These are phyloP conservation scores for Cyclotella cryptica DNA, from an alignment of 108 stramenopile genomes.

Conservation along the genomic window DNA sequence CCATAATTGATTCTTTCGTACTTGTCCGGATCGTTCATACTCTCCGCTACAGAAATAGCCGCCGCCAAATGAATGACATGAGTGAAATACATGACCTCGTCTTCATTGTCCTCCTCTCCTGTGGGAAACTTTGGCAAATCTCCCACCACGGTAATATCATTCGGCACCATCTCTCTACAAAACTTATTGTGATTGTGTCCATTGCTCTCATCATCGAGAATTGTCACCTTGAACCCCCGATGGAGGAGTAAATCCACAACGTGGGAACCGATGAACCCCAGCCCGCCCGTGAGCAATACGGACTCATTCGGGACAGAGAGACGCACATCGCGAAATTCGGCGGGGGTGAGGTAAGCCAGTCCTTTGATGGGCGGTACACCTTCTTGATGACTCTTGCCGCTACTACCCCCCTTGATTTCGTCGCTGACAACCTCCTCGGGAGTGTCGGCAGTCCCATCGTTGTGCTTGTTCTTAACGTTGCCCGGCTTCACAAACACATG, in stretches of 20 bases:
- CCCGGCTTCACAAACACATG: slow-evolving; percentile 4
- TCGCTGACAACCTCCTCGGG: background rate
- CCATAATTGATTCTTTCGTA: slow-evolving; percentile 50
- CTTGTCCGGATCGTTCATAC: slow-evolving; percentile 54
- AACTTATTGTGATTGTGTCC: slow-evolving; percentile 53
- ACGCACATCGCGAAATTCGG: slow-evolving; percentile 42
- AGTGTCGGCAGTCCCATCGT: background rate
- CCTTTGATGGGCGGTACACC: slow-evolving; percentile 34
- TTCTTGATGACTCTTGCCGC: background rate
- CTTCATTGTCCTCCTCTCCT: slow-evolving; percentile 51
- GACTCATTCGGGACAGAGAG: slow-evolving; percentile 31
- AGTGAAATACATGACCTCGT: slow-evolving; percentile 54
- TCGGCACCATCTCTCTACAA: slow-evolving; percentile 43
- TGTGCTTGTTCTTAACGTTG: background rate
- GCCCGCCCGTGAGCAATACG: slow-evolving; percentile 85
- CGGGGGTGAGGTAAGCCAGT: slow-evolving; percentile 31
- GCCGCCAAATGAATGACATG: slow-evolving; percentile 60
- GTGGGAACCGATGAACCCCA: slow-evolving; percentile 87
- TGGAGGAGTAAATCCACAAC: slow-evolving; percentile 64
- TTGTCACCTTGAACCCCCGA: slow-evolving; percentile 81
- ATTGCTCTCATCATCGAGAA: slow-evolving; percentile 76
- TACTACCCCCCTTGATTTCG: background rate
- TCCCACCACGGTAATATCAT: slow-evolving; percentile 50
- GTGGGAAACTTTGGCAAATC: slow-evolving; percentile 48
- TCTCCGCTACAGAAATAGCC: slow-evolving; percentile 72